These are phyloP conservation scores for Tilletiaria anomala DNA, from an alignment of 1,284 basidiomycete species.

Conservation along the genomic window DNA sequence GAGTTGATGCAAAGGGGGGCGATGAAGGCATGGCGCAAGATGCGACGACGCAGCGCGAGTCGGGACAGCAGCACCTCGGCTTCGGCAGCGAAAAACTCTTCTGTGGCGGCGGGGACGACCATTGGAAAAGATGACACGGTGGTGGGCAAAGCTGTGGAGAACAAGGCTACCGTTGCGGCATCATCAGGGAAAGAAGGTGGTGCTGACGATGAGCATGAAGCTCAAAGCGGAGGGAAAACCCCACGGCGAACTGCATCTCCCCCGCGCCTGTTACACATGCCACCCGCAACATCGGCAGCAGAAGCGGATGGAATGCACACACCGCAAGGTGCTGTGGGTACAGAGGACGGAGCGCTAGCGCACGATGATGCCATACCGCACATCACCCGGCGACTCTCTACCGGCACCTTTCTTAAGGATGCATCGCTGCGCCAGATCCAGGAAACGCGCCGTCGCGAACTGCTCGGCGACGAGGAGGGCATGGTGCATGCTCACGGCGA, in stretches of 20 bases:
- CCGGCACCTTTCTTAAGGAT: background rate
- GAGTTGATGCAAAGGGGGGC: conserved; percentile 23
- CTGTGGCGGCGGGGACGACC: background rate
- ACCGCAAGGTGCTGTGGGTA: background rate
- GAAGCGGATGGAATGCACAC: conserved; percentile 2
- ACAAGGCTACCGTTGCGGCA: too few relatives aligned
- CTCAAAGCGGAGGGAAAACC: background rate
- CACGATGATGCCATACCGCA: background rate
- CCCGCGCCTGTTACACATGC: background rate
- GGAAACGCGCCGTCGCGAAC: background rate
- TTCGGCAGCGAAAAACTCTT: background rate
- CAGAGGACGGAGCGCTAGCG: background rate
- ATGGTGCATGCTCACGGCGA: too few relatives aligned
- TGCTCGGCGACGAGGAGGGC: background rate
- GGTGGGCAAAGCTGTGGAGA: background rate
- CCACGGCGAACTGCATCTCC: background rate
- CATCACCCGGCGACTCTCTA: background rate
- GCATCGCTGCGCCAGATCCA: background rate
- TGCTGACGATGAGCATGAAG: background rate
- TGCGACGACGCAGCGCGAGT: conserved; percentile 10
- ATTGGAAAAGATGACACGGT: too few relatives aligned
- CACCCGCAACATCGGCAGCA: background rate
- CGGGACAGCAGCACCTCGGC: background rate
- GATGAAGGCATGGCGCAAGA: conserved; percentile 16
- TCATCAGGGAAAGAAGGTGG: too few relatives aligned